Base-by-base conservation (phyloP, 106 monocot genomes). In the Acanthochlamys bracteata region DNA sequence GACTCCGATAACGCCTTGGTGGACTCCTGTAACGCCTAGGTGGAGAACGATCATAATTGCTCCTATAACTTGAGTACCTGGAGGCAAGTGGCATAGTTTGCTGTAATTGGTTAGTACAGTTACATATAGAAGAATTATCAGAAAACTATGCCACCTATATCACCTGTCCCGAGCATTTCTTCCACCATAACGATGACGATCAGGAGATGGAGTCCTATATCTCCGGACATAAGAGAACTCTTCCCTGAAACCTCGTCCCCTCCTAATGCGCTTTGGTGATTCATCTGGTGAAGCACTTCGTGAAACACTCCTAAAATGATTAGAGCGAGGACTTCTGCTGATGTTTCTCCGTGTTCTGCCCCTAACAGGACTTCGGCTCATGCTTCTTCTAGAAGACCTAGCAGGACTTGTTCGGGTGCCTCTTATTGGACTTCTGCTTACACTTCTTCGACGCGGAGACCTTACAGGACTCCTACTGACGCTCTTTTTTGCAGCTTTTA, bases 171-270 rank as follows among this genome's bases (percentile, higher is more conserved):
- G 82, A n/a, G 88, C 87, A 70, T 9, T 60, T 61, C 93, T 81
- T 46, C 83, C 84, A 46, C 74, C 79, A 64, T 84, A 89, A 17
- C 88, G 89, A 49, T 87, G 85, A 27, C 85, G 87, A 53, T 85
- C 88, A 23, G 91, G 84, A 26, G 95, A 84, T 20, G 85, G 96
- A 21, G 96, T 91, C 1, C 91, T 70, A 53, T 96, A 91, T 40
- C 80, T 69, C 65, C 96, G 73, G 15, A 88, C 90, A 81, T 83
- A 96, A 0, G 88, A 85, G 63, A 88, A 96, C 16, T 72, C 76
- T 55, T 91, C 74, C 42, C 85, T 96, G 51, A 96, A 96, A 56
- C 96, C 96, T 7, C 96, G 73, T 7, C 96, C 96, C 52, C 91
- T 76, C 69, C 88, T 76, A 20, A 91, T 80, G 21, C 91, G 90